These are phyloP conservation scores for Lotmaria passim DNA, from an alignment of 208 protist genomes.

Conservation along the genomic window DNA sequence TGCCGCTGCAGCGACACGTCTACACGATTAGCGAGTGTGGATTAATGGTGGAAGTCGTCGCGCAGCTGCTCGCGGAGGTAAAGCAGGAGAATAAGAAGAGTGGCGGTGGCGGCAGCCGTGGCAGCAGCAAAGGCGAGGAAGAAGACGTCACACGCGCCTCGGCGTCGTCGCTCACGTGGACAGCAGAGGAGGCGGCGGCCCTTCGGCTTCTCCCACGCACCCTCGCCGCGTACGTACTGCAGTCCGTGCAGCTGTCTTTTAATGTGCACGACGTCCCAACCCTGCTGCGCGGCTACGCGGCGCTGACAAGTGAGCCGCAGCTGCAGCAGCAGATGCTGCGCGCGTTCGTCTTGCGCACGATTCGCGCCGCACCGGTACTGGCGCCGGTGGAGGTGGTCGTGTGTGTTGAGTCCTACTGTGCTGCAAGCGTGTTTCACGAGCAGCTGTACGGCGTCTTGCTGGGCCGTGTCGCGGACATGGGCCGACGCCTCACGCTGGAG, in stretches of 20 bases:
- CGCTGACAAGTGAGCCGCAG: constrained; percentile 29
- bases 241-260: constrained; percentile 44
- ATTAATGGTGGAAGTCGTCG: constrained; percentile 33
- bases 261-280: constrained; percentile 45
- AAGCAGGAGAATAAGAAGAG: not conserved
- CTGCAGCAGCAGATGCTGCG: constrained; percentile 54
- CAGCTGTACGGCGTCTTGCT: constrained; percentile 82
- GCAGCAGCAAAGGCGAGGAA: too few relatives aligned
- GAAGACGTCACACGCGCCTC: too few relatives aligned
- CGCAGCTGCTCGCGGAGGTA: constrained; percentile 12
- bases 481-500: constrained; percentile 60
- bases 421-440: constrained; percentile 56
- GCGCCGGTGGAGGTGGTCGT: constrained; percentile 58
- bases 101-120: not conserved
- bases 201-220: constrained; percentile 34
- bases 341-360: constrained; percentile 66
- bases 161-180: too few relatives aligned
- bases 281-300: constrained; percentile 62
- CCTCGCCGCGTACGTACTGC: constrained; percentile 50
- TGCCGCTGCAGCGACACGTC: constrained; percentile 10
- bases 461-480: constrained; percentile 62
- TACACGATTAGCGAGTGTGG: constrained; percentile 37
- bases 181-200: constrained; percentile 8
- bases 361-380: constrained; percentile 47
- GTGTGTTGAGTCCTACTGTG: constrained; percentile 80